Evolutionary conservation across 2,329 filamentous ascomycete species (phyloP).

Genomic region (Orbilia blumenaviensis): DNA sequence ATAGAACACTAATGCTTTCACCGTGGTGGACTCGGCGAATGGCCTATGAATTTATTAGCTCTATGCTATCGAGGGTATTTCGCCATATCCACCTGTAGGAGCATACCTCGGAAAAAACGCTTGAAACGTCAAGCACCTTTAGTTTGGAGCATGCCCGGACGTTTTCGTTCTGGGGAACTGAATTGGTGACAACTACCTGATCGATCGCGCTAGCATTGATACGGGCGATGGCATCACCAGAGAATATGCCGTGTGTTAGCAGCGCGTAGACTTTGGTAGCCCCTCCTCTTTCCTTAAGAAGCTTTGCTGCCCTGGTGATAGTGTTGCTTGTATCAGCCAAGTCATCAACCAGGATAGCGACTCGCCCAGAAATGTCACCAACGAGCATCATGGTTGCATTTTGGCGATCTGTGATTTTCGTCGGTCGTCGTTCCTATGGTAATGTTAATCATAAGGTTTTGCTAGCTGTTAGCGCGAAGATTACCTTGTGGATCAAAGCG

Average conservation of each 20-base stretch:
- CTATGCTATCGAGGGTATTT: background rate
- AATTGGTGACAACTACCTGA: constrained; percentile 94
- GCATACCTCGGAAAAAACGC: constrained; percentile 56
- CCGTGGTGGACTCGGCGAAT: constrained; percentile 96
- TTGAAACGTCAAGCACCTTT: constrained; percentile 86
- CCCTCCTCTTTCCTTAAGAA: constrained; percentile 85
- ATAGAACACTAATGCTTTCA: constrained; percentile 95
- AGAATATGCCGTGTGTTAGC: constrained; percentile 93
- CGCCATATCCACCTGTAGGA: background rate
- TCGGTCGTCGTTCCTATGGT: constrained; percentile 66
- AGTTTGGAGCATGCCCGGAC: constrained; percentile 81
- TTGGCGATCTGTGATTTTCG: constrained; percentile 76
- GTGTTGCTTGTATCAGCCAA: constrained; percentile 96
- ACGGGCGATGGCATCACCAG: constrained; percentile 90
- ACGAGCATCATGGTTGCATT: constrained; percentile 86
- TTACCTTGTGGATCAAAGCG: constrained; percentile 95
- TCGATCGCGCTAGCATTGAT: constrained; percentile 94
- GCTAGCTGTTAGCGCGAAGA: background rate
- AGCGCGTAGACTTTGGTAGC: constrained; percentile 91
- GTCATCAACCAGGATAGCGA: constrained; percentile 92
- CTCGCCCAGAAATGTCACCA: constrained; percentile 80
- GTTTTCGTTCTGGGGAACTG: constrained; percentile 87
- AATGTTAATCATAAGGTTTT: background rate
- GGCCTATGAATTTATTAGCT: constrained; percentile 65
- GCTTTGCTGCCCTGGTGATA: constrained; percentile 92